Conservation (phyloP, 2,329 filamentous ascomycete species). For the Colletotrichum sp. region DNA sequence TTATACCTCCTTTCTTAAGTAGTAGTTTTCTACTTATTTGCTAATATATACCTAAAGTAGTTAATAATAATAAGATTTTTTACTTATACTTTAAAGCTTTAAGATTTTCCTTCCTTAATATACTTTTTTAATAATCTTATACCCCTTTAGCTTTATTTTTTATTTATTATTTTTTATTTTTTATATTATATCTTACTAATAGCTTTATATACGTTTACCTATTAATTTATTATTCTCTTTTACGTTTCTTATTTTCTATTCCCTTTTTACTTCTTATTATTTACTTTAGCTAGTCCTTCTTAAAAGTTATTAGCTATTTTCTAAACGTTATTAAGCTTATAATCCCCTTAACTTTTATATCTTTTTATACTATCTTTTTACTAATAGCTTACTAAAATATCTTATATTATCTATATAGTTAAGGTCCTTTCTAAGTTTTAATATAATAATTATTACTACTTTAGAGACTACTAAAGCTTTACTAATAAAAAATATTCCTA, state of each 20-base stretch:
- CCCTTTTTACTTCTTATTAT: too few relatives aligned
- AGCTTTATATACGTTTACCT: neutral
- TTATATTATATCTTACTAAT: neutral
- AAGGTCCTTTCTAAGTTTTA: too few relatives aligned
- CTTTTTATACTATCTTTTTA: too few relatives aligned
- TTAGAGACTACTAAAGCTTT: too few relatives aligned
- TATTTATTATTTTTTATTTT: neutral
- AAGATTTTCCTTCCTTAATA: neutral
- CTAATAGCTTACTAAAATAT: too few relatives aligned
- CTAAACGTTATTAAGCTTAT: too few relatives aligned
- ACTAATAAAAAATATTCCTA: too few relatives aligned
- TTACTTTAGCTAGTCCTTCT: neutral
- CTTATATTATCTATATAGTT: too few relatives aligned
- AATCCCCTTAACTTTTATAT: too few relatives aligned
- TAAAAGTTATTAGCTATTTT: too few relatives aligned
- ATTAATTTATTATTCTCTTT: neutral
- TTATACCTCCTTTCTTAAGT: neutral
- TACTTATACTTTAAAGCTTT: neutral
- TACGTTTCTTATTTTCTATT: neutral
- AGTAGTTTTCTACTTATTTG: neutral
- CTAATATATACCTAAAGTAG: neutral
- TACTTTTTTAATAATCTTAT: neutral
- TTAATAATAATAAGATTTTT: neutral
- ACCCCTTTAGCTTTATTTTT: neutral
- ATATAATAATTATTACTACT: too few relatives aligned